Percentiles rank a stretch among this genome's conserved stretches.
phyloP scores from a whole-genome alignment of 139 green algal genomes.

The Astrephomene gubernaculifera region DNA sequence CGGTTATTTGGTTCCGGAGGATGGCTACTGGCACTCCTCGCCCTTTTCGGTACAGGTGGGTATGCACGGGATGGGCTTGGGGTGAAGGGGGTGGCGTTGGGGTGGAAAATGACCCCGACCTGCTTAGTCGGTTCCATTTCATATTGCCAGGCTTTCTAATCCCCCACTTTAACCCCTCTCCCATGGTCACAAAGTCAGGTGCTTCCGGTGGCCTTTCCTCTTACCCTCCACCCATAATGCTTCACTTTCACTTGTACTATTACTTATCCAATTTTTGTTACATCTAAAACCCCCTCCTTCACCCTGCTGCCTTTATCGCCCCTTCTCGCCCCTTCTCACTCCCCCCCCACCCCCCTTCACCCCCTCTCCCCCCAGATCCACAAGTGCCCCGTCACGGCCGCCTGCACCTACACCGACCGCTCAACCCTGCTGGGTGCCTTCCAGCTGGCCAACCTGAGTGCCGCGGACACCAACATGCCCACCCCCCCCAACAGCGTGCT shows the following conservation, averaged over 20 bases:
- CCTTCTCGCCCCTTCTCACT: neutral
- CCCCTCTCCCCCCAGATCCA: slow-evolving; percentile 7
- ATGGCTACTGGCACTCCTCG: slow-evolving; percentile 33
- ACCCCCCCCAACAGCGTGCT: neutral
- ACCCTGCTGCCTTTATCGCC: too few relatives aligned
- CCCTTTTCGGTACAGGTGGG: slow-evolving; percentile 30
- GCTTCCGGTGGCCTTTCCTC: too few relatives aligned
- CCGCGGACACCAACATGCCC: neutral
- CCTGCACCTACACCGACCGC: slow-evolving; percentile 20
- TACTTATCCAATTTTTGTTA: too few relatives aligned
- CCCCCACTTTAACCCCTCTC: neutral
- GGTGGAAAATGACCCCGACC: neutral
- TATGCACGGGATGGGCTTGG: neutral
- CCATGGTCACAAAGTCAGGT: too few relatives aligned
- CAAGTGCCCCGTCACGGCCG: neutral
- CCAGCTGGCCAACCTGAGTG: neutral
- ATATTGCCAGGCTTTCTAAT: neutral
- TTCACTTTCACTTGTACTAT: too few relatives aligned
- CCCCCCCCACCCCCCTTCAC: neutral
- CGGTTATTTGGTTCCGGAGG: slow-evolving; percentile 3
- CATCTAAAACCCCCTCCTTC: too few relatives aligned
- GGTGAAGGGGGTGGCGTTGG: too few relatives aligned
- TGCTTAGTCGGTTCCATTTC: neutral
- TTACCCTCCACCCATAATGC: neutral
- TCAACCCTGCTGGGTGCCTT: neutral